Conservation (phyloP, 164 flowering plant genomes). For the Umbellularia californica region DNA sequence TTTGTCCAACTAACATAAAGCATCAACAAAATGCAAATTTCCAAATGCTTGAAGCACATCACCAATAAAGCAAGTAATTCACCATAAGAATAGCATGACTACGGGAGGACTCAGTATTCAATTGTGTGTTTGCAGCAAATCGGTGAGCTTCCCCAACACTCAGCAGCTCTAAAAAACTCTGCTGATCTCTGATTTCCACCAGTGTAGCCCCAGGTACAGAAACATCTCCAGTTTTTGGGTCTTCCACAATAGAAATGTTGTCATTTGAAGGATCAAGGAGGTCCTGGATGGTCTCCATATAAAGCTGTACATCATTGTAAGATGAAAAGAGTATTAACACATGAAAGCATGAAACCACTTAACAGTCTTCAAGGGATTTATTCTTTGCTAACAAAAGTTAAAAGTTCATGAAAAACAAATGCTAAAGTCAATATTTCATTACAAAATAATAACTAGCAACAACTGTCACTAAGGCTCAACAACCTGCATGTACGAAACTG, state of each 20-base stretch:
- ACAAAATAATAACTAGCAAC: neutral
- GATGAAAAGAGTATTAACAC: neutral
- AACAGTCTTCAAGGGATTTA: neutral
- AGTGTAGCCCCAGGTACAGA: constrained; percentile 82
- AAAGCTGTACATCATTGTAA: constrained; percentile 50
- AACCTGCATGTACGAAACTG: constrained; percentile 92
- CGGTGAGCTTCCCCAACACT: constrained; percentile 90
- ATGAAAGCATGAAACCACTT: neutral
- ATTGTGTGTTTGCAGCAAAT: constrained; percentile 90
- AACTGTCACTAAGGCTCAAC: constrained; percentile 1
- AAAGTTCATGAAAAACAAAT: neutral
- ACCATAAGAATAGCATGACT: constrained; percentile 98
- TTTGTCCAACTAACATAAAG: neutral
- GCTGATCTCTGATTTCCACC: constrained; percentile 76
- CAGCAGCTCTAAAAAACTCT: constrained; percentile 75
- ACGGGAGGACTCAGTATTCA: constrained; percentile 97
- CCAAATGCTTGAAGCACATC: neutral
- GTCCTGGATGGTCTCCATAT: constrained; percentile 98
- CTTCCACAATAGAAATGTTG: constrained; percentile 84
- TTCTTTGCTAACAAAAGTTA: neutral
- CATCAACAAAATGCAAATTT: neutral
- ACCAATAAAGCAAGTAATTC: constrained; percentile 3
- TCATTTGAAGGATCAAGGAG: constrained; percentile 88
- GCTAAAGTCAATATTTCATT: neutral
- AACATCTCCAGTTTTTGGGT: constrained; percentile 93